Percentiles rank a stretch among this genome's conserved stretches.
Evolutionary conservation across 805 yeast species (phyloP).

Genomic region (Candida adriatica): DNA sequence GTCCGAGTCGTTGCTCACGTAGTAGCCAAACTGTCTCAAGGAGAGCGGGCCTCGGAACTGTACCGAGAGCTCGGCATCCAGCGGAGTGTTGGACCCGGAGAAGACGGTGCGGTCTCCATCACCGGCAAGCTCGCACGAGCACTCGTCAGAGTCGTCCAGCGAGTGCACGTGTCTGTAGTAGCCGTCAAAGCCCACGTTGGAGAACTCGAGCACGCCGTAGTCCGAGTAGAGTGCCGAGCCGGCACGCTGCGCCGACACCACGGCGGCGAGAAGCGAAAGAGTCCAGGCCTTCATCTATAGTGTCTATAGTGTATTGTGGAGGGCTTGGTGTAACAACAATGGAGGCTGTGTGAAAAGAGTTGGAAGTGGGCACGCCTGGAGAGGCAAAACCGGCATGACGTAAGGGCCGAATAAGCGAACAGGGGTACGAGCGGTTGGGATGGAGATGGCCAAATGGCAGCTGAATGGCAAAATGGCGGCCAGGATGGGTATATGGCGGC

Average conservation of each 20-base stretch:
- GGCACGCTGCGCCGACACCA: slow-evolving; percentile 7
- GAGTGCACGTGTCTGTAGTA: slow-evolving; percentile 40
- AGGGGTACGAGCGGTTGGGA: too few relatives aligned
- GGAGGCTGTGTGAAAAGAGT: too few relatives aligned
- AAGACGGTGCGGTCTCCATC: slow-evolving; percentile 33
- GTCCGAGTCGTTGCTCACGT: slow-evolving; percentile 34
- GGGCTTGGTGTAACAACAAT: too few relatives aligned
- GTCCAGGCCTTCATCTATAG: slow-evolving; percentile 6
- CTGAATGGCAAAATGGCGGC: too few relatives aligned
- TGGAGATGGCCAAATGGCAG: too few relatives aligned
- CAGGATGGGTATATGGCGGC: too few relatives aligned
- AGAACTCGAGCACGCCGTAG: slow-evolving; percentile 38
- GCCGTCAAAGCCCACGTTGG: slow-evolving; percentile 51
- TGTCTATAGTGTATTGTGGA: too few relatives aligned
- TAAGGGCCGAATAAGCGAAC: too few relatives aligned
- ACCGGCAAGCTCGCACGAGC: slow-evolving; percentile 41
- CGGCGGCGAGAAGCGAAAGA: slow-evolving; percentile 4
- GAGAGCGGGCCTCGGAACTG: slow-evolving; percentile 74
- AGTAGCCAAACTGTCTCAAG: slow-evolving; percentile 54
- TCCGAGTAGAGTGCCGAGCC: slow-evolving; percentile 12
- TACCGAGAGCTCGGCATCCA: slow-evolving; percentile 63
- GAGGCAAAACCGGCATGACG: too few relatives aligned
- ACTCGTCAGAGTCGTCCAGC: slow-evolving; percentile 34
- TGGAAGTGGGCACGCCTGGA: too few relatives aligned
- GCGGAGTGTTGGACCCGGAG: slow-evolving; percentile 58